Evolutionary conservation across 768 basidiomycete genomes (phyloP), one percentile per base, ranked within the genome.

Genomic region (Pluteus cervinus): DNA sequence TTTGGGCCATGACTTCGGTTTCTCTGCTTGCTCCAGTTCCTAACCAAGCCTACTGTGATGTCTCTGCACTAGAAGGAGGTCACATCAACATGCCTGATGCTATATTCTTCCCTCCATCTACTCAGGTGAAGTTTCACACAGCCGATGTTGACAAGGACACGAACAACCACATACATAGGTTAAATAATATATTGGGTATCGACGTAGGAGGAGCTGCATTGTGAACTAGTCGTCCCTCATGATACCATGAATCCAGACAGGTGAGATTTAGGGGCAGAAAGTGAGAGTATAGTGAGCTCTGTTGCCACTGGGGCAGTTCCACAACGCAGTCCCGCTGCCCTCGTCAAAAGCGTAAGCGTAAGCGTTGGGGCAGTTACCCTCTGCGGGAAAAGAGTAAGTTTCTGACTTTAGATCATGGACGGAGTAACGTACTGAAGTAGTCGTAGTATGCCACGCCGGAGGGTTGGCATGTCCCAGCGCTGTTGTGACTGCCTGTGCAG

Each of bases 271-370:
- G 31, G 70, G 69, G 52, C 71, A 73, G 56, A 72, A 72, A 1
- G 69, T 73, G 31, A 74, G 39, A 4, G 69, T 74, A 43, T 71
- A 76, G 42, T 71, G 63, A 1, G 73, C 66, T 24, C 54, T 52
- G 35, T 49, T 44, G 21, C 30, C 37, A 4, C 72, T 60, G 10
- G 54, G 44, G 53, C 79, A 79, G 1, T 62, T 73, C 62, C 66
- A 77, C 26, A 79, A 57, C 0, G 79, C 76, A 0, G 72, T 63
- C 11, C 55, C 51, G 61, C 46, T 72, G 18, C 57, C 45, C 50
- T 79, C 75, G 47, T 79, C 76, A 44, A 63, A 78, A 3, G 76
- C 71, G 42, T 76, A 78, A 4, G 62, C 73, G 42, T 75, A 76
- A 7, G 69, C 54, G 40, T 68, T 64, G 4, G 66, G 68, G 50